phyloP scores from a whole-genome alignment of 2,329 filamentous ascomycete species.

The Aspergillus cejpii region DNA sequence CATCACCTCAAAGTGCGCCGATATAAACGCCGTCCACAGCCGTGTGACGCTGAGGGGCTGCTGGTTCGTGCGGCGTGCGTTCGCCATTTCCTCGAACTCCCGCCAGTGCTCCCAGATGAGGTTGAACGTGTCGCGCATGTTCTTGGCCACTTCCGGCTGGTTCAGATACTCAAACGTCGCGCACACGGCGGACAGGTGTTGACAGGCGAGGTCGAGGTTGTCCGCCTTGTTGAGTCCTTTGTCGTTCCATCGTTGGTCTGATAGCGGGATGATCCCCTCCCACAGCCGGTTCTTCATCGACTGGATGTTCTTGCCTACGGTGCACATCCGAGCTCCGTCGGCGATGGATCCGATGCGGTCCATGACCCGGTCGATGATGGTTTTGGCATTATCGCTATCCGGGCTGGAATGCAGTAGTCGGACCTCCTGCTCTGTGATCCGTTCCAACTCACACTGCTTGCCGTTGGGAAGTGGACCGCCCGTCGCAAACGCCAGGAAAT shows the following conservation, averaged over 20 bases:
- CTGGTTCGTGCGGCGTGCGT: constrained; percentile 6
- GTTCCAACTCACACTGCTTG: constrained; percentile 6
- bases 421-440: constrained; percentile 8
- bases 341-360: constrained; percentile 9
- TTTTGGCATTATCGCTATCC: constrained; percentile 1
- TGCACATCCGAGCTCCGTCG: constrained; percentile 11
- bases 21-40: constrained; percentile 21
- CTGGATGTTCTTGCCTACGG: constrained; percentile 22
- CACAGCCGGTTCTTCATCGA: constrained; percentile 22
- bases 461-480: constrained; percentile 15
- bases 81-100: constrained; percentile 13
- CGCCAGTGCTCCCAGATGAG: constrained; percentile 17
- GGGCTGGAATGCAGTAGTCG: constrained; percentile 1
- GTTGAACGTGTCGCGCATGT: constrained; percentile 23
- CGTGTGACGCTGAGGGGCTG: constrained; percentile 10
- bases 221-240: constrained; percentile 14
- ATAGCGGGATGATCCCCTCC: constrained; percentile 22
- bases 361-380: constrained; percentile 9
- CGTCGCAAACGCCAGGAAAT: constrained; percentile 15
- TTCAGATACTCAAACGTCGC: constrained; percentile 24
- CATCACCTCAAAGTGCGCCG: constrained; percentile 19
- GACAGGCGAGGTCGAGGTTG: constrained; percentile 20
- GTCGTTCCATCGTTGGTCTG: constrained; percentile 21
- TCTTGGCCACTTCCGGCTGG: not conserved
- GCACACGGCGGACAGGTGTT: constrained; percentile 20